Conservation (phyloP, 2,329 filamentous ascomycete genomes). For the Aspergillus sojae region DNA sequence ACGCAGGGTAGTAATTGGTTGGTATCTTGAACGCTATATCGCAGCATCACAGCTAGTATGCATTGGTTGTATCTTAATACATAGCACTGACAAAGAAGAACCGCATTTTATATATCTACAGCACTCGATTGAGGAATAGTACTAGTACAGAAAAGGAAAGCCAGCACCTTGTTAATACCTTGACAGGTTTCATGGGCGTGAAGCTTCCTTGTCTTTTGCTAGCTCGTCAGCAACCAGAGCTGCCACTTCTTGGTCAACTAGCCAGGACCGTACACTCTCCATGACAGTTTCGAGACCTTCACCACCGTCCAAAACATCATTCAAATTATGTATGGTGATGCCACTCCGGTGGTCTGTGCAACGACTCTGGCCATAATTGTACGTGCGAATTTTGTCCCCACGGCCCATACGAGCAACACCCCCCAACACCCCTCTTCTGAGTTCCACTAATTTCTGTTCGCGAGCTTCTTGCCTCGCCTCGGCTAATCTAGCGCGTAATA, state of each 20-base stretch:
- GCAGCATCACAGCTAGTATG: background rate
- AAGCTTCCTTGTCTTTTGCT: conserved; percentile 35
- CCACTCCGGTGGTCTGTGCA: conserved; percentile 89
- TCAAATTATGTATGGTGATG: conserved; percentile 75
- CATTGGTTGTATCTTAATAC: background rate
- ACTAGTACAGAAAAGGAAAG: conserved; percentile 10
- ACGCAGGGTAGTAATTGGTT: background rate
- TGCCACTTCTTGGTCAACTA: conserved; percentile 74
- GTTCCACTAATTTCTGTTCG: conserved; percentile 73
- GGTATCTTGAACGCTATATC: background rate
- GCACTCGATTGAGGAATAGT: background rate
- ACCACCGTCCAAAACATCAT: conserved; percentile 76
- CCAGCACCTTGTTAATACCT: background rate
- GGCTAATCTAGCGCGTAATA: conserved; percentile 80
- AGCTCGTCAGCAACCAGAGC: conserved; percentile 67
- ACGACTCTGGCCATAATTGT: conserved; percentile 77
- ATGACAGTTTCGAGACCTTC: conserved; percentile 74
- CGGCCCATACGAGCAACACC: conserved; percentile 78
- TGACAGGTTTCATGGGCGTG: conserved; percentile 10
- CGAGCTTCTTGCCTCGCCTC: conserved; percentile 77
- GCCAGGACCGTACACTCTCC: conserved; percentile 75
- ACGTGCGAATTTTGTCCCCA: conserved; percentile 91
- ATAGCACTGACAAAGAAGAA: background rate
- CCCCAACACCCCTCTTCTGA: conserved; percentile 78
- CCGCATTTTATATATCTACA: background rate